Percentiles rank a stretch among this genome's conserved stretches.
These are phyloP conservation scores for Emergomyces orientalis DNA, from an alignment of 2,329 filamentous ascomycete species.

Conservation along the genomic window DNA sequence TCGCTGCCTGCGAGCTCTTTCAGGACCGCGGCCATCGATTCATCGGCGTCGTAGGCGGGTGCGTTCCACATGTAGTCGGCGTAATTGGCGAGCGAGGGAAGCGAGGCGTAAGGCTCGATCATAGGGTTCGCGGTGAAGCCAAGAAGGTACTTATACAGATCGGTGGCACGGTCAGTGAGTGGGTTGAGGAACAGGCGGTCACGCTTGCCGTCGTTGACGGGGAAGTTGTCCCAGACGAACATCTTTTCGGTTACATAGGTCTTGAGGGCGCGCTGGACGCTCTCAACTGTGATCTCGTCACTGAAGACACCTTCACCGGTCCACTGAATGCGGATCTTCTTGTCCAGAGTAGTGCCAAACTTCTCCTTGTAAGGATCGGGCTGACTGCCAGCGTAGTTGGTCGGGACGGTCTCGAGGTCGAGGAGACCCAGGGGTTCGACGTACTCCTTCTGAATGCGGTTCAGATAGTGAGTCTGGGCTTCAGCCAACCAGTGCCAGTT, in stretches of 20 bases:
- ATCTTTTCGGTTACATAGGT: constrained; percentile 20
- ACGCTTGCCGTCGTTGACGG: constrained; percentile 20
- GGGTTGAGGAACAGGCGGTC: constrained; percentile 20
- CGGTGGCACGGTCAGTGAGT: constrained; percentile 15
- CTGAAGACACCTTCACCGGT: constrained; percentile 21
- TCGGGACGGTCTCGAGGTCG: constrained; percentile 17
- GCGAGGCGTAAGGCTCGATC: constrained; percentile 17
- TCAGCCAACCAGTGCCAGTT: constrained; percentile 17
- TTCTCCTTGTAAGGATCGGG: constrained; percentile 17
- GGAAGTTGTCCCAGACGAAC: constrained; percentile 21
- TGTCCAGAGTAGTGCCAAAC: constrained; percentile 18
- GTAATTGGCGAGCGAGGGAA: constrained; percentile 17
- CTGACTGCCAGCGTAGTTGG: constrained; percentile 18
- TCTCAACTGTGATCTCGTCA: constrained; percentile 17
- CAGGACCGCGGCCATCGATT: constrained; percentile 14
- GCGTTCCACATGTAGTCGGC: constrained; percentile 19
- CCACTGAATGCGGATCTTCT: constrained; percentile 21
- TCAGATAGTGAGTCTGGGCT: constrained; percentile 18
- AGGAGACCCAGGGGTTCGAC: constrained; percentile 15
- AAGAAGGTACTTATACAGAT: constrained; percentile 18
- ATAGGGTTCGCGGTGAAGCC: constrained; percentile 21
- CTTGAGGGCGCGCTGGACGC: constrained; percentile 13
- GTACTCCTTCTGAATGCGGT: constrained; percentile 17
- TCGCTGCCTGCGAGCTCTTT: constrained; percentile 13
- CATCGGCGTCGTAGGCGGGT: constrained; percentile 15